Evolutionary conservation across 352 stramenopile species (phyloP), one percentile per base, ranked within the genome.

Genomic region (Pythium apleroticum): DNA sequence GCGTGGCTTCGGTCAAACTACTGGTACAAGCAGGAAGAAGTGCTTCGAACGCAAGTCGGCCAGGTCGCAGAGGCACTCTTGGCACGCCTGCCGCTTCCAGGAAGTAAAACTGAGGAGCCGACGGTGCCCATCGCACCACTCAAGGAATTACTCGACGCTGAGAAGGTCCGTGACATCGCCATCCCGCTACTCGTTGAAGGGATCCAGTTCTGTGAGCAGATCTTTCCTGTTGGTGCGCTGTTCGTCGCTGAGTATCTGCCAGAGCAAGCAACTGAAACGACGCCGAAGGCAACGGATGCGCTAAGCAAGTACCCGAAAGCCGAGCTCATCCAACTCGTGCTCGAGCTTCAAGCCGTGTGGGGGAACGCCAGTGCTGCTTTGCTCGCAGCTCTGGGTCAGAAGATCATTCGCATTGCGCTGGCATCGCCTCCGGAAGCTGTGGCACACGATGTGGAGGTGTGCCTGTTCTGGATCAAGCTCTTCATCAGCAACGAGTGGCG

Each of bases 1-100:
- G 78, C 88, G 37, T 98, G 93, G 78, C 86, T 97, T 60, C 78
- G 81, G 28, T 66, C 71, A 1, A 89, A 94, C 45, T 98, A 97
- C 74, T 98, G 94, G 94, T 71, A 66, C 59, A 75, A 77, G 54
- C 80, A 97, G 60, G 81, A 89, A 39, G 68, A 77, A 1, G 57
- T 77, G 12, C 63, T 95, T 50, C 71, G 74, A 33, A 43, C 25
- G 1, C 77, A 79, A 24, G 86, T 93, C 31, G 72, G 81, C 25
- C 69, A 74, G 17, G 60, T 84, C 14, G 75, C 62, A 12, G 65
- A 75, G 43, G 77, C 61, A 41, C 43, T 94, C 39, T 19, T 66
- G 10, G 0, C 33, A 2, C 33, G 60, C 22, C 49, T 73, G 25
- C 46, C 59, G 61, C 75, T 22, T 10, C 65, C 11, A 6, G 27